Evolutionary conservation across 129 eudicot species (phyloP).

Genomic region (Smallanthus sonchifolius): DNA sequence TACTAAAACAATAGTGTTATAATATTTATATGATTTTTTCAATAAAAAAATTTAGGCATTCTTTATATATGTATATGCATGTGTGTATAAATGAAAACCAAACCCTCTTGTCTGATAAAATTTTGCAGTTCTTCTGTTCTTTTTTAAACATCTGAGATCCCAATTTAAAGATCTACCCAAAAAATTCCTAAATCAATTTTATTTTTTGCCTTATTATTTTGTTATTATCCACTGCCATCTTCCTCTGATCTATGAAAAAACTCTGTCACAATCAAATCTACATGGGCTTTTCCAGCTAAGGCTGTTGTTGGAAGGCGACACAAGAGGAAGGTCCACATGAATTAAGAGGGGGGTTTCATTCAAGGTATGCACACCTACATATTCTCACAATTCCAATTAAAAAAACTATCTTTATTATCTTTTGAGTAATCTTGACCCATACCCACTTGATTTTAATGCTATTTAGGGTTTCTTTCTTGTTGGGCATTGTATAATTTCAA

Average conservation of each 20-base stretch:
- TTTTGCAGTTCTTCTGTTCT: too few species aligned
- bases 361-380: constrained; percentile 76
- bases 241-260: constrained; percentile 71
- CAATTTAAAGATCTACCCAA: constrained; percentile 18
- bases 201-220: constrained; percentile 3
- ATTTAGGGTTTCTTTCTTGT: constrained; percentile 39
- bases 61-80: too few species aligned
- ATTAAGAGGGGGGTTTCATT: constrained; percentile 48
- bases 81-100: too few species aligned
- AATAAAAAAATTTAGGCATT: too few species aligned
- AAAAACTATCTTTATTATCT: constrained; percentile 22
- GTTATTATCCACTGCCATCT: constrained; percentile 42
- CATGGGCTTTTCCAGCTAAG: constrained; percentile 83
- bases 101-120: too few species aligned
- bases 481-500: constrained; percentile 45
- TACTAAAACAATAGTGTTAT: too few species aligned
- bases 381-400: constrained; percentile 52
- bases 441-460: constrained; percentile 64
- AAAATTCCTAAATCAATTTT: constrained; percentile 45
- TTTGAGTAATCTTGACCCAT: constrained; percentile 40
- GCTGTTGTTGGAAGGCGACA: constrained; percentile 53
- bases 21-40: too few species aligned
- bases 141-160: too few species aligned
- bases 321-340: constrained; percentile 64
- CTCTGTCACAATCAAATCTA: constrained; percentile 76